Percentiles rank a stretch among this genome's conserved stretches.
Conservation (phyloP, 2,329 filamentous ascomycete genomes). For the Fusarium devonianum region DNA sequence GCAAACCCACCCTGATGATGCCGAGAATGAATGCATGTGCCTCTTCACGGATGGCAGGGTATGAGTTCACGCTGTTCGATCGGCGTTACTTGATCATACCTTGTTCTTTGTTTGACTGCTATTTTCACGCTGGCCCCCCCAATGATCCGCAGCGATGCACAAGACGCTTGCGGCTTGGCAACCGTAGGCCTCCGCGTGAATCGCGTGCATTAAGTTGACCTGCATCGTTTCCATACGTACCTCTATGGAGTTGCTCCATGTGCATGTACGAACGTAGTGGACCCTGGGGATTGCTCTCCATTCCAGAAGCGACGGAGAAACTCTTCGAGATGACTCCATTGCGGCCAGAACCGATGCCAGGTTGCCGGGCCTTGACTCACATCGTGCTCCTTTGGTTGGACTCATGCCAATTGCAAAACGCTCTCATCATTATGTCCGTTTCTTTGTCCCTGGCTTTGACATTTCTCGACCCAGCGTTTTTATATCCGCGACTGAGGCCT, state of each 20-base stretch:
- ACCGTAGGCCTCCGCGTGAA: no score
- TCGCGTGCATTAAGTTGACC: conserved; percentile 23
- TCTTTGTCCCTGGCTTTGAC: conserved; percentile 13
- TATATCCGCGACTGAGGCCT: conserved; percentile 34
- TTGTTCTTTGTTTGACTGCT: conserved; percentile 2
- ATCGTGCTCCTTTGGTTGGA: no score
- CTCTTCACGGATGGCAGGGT: conserved; percentile 2
- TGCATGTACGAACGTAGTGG: conserved; percentile 13
- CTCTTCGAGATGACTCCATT: conserved; percentile 18
- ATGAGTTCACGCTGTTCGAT: conserved; percentile 5
- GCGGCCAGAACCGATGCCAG: conserved; percentile 10
- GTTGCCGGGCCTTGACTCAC: conserved; percentile 3
- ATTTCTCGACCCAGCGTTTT: conserved; percentile 26
- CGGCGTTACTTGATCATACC: conserved; percentile 7
- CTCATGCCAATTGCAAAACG: no score
- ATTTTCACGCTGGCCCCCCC: conserved; percentile 15
- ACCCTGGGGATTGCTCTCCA: not conserved
- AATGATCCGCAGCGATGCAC: conserved; percentile 18
- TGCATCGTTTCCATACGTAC: conserved; percentile 19
- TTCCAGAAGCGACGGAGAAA: not conserved
- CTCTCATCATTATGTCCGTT: conserved; percentile 8
- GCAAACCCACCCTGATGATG: conserved; percentile 17
- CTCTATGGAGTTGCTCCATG: conserved; percentile 3
- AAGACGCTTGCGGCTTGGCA: conserved; percentile 10
- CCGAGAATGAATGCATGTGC: conserved; percentile 11